Base-by-base conservation (phyloP, 2,329 filamentous ascomycete genomes). In the Verticillium tricorpus region DNA sequence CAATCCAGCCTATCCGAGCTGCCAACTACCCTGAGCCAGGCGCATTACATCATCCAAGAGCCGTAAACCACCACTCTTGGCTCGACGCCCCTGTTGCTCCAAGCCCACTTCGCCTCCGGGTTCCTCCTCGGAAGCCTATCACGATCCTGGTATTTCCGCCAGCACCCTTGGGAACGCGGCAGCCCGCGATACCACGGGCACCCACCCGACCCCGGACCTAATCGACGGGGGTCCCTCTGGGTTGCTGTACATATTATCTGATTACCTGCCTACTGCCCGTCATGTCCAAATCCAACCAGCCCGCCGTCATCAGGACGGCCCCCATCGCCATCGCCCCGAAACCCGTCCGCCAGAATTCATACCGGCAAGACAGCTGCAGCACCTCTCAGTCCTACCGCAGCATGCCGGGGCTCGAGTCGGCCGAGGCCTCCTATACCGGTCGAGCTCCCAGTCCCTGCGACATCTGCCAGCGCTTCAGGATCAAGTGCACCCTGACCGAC, bases 401-500 rank as follows among this genome's bases (percentile, higher is more conserved):
- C 69, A 77, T 82, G 70, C 81, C 79, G 70, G 80, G 80, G 68
- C 76, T 81, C 65, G 80, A 81, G 67, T 84, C 83, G 19, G 77
- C 80, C 54, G 84, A 84, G 78, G 73, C 73, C 77, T 71, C 71
- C 69, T 72, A 73, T 62, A 70, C 73, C 65, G 71, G 75, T 63
- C 76, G 78, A 59, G 77, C 79, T 63, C 69, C 76, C 62, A 78
- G 83, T 61, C 85, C 87, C 45, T 92, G 90, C 76, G 89, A 92
- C 77, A 86, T 89, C 63, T 95, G 92, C 75, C 83, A 88, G 65
- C 83, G 85, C 74, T 85, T 89, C 67, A 90, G 91, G 73, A 86
- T 86, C 70, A 89, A 89, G 76, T 95, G 92, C 77, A 87, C 92
- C 65, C 85, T 91, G 72, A 78, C 77, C 67, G 89, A 92, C 71